Percentiles rank a stretch among this genome's conserved stretches.
Evolutionary conservation across 768 basidiomycete species (phyloP).

Genomic region (Lactifluus volemus): DNA sequence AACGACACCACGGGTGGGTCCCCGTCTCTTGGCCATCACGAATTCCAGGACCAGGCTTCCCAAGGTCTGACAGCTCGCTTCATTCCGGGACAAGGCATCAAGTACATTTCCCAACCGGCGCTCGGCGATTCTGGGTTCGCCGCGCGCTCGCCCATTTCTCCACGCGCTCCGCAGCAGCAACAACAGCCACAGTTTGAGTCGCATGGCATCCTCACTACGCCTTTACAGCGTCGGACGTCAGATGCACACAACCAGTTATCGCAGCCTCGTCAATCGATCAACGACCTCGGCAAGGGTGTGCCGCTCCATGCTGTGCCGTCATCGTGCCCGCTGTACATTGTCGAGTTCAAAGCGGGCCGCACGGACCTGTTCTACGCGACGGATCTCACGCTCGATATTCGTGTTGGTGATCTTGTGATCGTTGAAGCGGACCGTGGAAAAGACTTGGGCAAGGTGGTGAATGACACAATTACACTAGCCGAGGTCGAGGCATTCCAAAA

Average conservation of each 20-base stretch:
- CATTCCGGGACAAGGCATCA: conserved; percentile 57
- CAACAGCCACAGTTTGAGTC: conserved; percentile 14
- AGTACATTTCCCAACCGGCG: conserved; percentile 38
- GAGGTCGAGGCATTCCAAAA: conserved; percentile 90
- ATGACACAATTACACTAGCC: conserved; percentile 80
- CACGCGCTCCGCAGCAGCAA: conserved; percentile 29
- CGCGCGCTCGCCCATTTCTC: conserved; percentile 50
- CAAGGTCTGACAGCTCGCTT: conserved; percentile 45
- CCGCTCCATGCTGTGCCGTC: conserved; percentile 77
- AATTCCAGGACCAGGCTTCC: conserved; percentile 34
- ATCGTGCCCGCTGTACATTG: conserved; percentile 87
- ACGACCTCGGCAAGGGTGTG: conserved; percentile 79
- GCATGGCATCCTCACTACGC: conserved; percentile 7
- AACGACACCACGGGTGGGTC: conserved; percentile 51
- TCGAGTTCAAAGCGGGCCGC: conserved; percentile 95
- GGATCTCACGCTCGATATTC: conserved; percentile 54
- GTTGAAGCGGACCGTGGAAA: conserved; percentile 95
- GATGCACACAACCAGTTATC: conserved; percentile 28
- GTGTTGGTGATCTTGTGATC: conserved; percentile 86
- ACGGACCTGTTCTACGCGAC: conserved; percentile 91
- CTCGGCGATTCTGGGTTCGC: conserved; percentile 24
- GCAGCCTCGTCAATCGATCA: conserved; percentile 23
- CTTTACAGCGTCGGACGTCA: conserved; percentile 32
- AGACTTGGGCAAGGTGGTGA: conserved; percentile 87
- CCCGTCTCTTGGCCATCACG: conserved; percentile 37